Percentiles rank a stretch among this genome's conserved stretches.
Conservation (phyloP, 768 basidiomycete species). For the Phylloporus rhodoxanthus region DNA sequence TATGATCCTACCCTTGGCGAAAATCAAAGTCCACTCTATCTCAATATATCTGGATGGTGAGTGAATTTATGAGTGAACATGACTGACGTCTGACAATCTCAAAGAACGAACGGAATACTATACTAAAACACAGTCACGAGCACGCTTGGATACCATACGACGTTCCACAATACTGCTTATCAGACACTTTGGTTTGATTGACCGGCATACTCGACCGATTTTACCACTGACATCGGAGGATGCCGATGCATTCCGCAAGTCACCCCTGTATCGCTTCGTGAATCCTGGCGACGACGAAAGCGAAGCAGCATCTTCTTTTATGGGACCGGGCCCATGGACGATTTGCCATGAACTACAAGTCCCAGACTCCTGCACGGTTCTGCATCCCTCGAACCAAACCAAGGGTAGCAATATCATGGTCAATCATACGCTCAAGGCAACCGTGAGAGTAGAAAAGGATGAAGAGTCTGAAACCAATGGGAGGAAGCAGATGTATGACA, state of each 20-base stretch:
- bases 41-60: conserved; percentile 76
- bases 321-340: conserved; percentile 86
- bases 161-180: conserved; percentile 60
- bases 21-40: conserved; percentile 75
- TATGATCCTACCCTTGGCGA: conserved; percentile 76
- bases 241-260: conserved; percentile 52
- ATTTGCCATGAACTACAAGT: conserved; percentile 65
- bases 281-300: conserved; percentile 46
- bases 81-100: neutral
- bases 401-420: conserved; percentile 61
- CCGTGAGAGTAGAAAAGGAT: conserved; percentile 78
- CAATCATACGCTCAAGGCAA: conserved; percentile 71
- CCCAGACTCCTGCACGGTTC: conserved; percentile 52
- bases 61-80: conserved; percentile 14
- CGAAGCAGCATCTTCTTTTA: conserved; percentile 52
- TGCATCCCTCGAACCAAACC: conserved; percentile 71
- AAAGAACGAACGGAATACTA: conserved; percentile 80
- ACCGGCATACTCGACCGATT: conserved; percentile 52
- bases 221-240: conserved; percentile 76
- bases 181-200: conserved; percentile 36
- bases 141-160: conserved; percentile 60
- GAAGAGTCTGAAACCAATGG: conserved; percentile 64
- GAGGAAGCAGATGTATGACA: conserved; percentile 79
- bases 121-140: conserved; percentile 58
- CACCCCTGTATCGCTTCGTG: conserved; percentile 56